Evolutionary conservation across 2,329 filamentous ascomycete genomes (phyloP).

Genomic region (Pseudogymnoascus sp.): DNA sequence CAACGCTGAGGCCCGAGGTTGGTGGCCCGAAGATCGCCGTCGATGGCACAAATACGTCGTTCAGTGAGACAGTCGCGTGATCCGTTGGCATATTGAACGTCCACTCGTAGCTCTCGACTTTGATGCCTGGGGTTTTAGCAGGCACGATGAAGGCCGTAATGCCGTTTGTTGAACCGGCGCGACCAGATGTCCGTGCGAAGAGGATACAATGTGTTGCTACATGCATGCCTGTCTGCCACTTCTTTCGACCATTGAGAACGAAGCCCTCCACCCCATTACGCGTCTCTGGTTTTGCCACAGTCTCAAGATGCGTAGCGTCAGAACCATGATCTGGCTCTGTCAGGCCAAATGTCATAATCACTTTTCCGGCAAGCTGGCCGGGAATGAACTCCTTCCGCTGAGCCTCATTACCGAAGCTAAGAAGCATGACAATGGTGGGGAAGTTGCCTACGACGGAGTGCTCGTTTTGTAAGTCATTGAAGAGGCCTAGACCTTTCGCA

Average conservation of each 20-base stretch:
- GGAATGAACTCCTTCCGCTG: constrained; percentile 47
- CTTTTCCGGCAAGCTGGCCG: constrained; percentile 42
- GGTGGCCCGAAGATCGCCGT: constrained; percentile 43
- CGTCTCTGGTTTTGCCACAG: constrained; percentile 37
- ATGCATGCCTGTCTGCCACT: constrained; percentile 59
- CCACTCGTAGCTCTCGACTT: constrained; percentile 52
- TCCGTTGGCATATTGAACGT: constrained; percentile 61
- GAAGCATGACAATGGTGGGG: constrained; percentile 52
- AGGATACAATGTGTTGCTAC: constrained; percentile 52
- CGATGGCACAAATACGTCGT: constrained; percentile 47
- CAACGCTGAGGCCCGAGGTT: constrained; percentile 48
- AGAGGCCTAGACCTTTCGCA: constrained; percentile 48
- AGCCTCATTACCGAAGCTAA: constrained; percentile 46
- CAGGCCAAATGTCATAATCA: constrained; percentile 51
- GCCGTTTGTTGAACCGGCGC: constrained; percentile 42
- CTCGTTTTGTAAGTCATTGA: constrained; percentile 57
- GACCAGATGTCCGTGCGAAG: constrained; percentile 49
- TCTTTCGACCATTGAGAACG: constrained; percentile 50
- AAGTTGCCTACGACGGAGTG: constrained; percentile 55
- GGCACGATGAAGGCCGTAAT: constrained; percentile 56
- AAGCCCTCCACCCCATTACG: constrained; percentile 39
- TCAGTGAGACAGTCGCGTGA: constrained; percentile 50
- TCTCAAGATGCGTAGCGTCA: constrained; percentile 55
- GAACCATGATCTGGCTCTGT: constrained; percentile 54
- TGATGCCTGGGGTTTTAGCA: constrained; percentile 40